Base-by-base conservation (phyloP, 805 yeast species). In the Metschnikowia anglica region DNA sequence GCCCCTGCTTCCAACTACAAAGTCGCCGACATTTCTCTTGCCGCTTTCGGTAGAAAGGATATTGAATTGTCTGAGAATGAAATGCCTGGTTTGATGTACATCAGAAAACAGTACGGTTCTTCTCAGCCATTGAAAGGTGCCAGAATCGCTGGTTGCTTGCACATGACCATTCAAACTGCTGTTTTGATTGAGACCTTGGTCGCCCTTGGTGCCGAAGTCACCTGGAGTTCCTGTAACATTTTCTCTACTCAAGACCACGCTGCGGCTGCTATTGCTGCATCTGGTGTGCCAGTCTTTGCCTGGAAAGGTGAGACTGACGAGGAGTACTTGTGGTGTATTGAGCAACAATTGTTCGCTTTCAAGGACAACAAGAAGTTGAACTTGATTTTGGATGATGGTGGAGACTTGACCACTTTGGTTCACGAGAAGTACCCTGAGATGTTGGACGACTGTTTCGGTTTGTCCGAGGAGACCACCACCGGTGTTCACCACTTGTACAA, bases 301-400 rank as follows among this genome's bases (percentile, higher is more conserved):
- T 91, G 99, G 99, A 91, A 91, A 82, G 98, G 99, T 71, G 98
- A 91, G 83, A 88, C 98, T 72, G 99, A 91, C 75, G 98, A 91
- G 80, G 99, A 91, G 79, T 93, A 91, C 83, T 68, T 81, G 66
- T 91, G 99, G 99, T 91, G 99, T 82, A 88, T 91, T 62, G 97
- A 93, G 79, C 98, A 91, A 79, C 98, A 93, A 80, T 84, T 91
- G 72, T 89, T 86, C 65, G 87, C 98, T 52, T 91, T 91, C 91
- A 91, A 91, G 80, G 96, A 90, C 73, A 83, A 80, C 71, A 81
- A 85, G 80, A 85, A 87, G 75, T 85, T 91, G 72, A 91, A 91
- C 88, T 80, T 91, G 76, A 93, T 91, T 72, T 82, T 91, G 68
- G 99, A 91, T 69, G 99, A 91, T 66, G 99, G 99, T 85, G 99